Percentiles rank a stretch among this genome's conserved stretches.
These are phyloP conservation scores for Xylariales sp. DNA, from an alignment of 2,329 filamentous ascomycete species.

Conservation along the genomic window DNA sequence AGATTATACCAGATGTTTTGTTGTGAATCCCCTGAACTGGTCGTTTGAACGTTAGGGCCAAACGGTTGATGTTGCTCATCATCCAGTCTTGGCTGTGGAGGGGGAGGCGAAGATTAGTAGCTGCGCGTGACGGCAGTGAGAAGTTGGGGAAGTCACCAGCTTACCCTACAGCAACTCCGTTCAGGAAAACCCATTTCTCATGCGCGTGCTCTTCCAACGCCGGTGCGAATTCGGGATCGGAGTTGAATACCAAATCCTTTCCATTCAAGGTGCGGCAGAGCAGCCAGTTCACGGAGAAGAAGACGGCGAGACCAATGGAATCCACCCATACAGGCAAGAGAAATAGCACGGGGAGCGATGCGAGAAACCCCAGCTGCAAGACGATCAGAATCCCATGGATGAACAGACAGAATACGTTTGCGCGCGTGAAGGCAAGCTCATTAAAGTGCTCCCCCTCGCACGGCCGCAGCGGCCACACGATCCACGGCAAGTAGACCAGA, in stretches of 20 bases:
- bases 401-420: slow-evolving; percentile 53
- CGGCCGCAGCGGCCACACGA: slow-evolving; percentile 55
- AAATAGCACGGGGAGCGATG: slow-evolving; percentile 49
- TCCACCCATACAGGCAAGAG: slow-evolving; percentile 47
- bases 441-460: slow-evolving; percentile 50
- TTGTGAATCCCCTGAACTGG: slow-evolving; percentile 73
- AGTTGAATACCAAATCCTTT: slow-evolving; percentile 41
- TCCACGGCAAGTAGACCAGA: slow-evolving; percentile 52
- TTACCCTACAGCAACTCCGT: slow-evolving; percentile 63
- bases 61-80: slow-evolving; percentile 64
- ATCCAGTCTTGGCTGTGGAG: slow-evolving; percentile 56
- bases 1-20: slow-evolving; percentile 67
- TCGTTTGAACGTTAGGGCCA: slow-evolving; percentile 68
- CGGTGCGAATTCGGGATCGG: slow-evolving; percentile 48
- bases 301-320: slow-evolving; percentile 31
- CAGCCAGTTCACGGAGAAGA: slow-evolving; percentile 44
- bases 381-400: slow-evolving; percentile 56
- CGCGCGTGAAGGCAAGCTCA: slow-evolving; percentile 56
- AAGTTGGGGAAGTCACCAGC: slow-evolving; percentile 17
- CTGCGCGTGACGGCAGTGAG: no score
- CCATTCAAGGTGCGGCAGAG: slow-evolving; percentile 53
- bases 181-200: slow-evolving; percentile 78
- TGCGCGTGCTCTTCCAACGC: slow-evolving; percentile 45
- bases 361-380: slow-evolving; percentile 56
- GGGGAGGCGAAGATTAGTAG: background rate